phyloP scores from a whole-genome alignment of 805 yeast species.

The Wickerhamomyces chambardii region DNA sequence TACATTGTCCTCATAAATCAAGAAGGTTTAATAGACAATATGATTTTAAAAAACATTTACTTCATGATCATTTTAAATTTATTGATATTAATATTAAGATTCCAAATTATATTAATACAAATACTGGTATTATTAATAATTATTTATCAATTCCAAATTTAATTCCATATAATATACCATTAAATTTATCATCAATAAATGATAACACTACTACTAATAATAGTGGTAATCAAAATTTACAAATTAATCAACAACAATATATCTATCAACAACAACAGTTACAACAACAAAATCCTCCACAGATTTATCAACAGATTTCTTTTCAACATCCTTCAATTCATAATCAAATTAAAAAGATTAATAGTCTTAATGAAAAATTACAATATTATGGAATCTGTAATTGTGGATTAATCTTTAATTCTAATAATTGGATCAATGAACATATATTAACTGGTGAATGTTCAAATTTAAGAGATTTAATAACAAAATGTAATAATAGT shows the following conservation, averaged over 20 bases:
- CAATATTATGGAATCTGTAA: conserved; percentile 40
- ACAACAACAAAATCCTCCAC: too few relatives aligned
- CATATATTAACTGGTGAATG: conserved; percentile 31
- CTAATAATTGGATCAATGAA: conserved; percentile 44
- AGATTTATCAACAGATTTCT: too few relatives aligned
- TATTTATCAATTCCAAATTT: too few relatives aligned
- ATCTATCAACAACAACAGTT: too few relatives aligned
- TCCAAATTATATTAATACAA: too few relatives aligned
- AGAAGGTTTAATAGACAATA: conserved; percentile 61
- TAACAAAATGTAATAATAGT: too few relatives aligned
- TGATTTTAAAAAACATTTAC: conserved; percentile 56
- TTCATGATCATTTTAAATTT: conserved; percentile 51
- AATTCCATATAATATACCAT: too few relatives aligned
- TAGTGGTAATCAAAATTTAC: too few relatives aligned
- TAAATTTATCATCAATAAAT: too few relatives aligned
- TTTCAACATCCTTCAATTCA: background rate
- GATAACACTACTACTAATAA: too few relatives aligned
- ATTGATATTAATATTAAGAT: conserved; percentile 29
- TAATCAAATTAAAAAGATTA: conserved; percentile 21
- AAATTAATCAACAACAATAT: too few relatives aligned
- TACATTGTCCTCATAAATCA: conserved; percentile 44
- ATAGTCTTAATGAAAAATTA: conserved; percentile 45
- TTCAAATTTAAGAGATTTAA: background rate
- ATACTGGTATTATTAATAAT: too few relatives aligned
- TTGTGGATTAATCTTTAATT: conserved; percentile 41